Evolutionary conservation across 192 early-diverging fungal species (phyloP), one percentile per base, ranked within the genome.

Genomic region (Dissophora globulifera): DNA sequence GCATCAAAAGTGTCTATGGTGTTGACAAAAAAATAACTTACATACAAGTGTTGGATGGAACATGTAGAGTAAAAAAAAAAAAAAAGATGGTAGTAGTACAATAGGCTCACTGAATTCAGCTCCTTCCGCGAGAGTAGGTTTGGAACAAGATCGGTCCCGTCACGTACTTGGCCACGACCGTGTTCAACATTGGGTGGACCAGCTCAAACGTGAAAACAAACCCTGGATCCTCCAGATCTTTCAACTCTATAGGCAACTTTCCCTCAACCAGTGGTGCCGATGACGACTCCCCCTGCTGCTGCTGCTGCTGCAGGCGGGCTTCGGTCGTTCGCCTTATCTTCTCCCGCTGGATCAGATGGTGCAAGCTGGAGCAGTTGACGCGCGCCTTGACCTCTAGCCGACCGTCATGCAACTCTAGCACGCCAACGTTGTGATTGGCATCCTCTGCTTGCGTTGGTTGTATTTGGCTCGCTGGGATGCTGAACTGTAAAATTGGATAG

Each of bases 291-390:
- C 27, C 15, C 6, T 6, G 11, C 13, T 52, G 32, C 25, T 32
- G 13, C 25, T 66, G 42, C 27, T 48, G 52, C 16, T 35, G 42
- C 5, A 42, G 27, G 3, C n/a, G 42, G 0, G 48, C 27, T 25
- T 51, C 50, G 1, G 56, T 57, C 4, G 17, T 41, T 1, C 56
- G 55, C 11, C 25, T 58, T 31, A 57, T 50, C 50, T 60, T 66
- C 47, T 75, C 62, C 19, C 71, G 62, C 26, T 75, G 71, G 41
- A 65, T 30, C 16, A 76, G 30, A 22, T 61, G 45, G 25, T 76
- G 72, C 50, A 67, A 3, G 42, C 63, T 76, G 6, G 72, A 76
- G n/a, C 72, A 76, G 29, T 66, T 61, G 33, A 76, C 64, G 0
- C 58, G 49, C 4, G 72, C 72, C 4, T 30, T 35, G 38, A 76